Evolutionary conservation across 2,329 filamentous ascomycete species (phyloP), one percentile per base, ranked within the genome.

Genomic region (Alternaria sp.): DNA sequence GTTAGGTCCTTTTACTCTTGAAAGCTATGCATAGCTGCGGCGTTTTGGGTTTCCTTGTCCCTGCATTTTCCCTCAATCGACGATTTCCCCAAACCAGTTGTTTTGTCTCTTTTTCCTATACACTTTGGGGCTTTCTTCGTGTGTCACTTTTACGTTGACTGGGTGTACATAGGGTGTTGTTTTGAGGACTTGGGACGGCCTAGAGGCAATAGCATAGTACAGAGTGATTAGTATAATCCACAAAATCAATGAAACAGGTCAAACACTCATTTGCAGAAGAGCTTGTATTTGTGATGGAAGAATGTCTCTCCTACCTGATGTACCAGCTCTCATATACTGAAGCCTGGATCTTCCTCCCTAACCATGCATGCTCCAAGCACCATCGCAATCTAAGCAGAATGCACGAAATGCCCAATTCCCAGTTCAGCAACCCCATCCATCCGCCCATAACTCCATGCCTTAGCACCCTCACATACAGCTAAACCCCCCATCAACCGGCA

Each of bases 401-500:
- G 32, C 15, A n/a, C 8, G 8, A 40, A 17, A 17, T 10, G 8
- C 5, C 8, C 8, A 17, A 10, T 5, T n/a, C 4, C 32, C 8
- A 40, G 15, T 40, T 3, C 8, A 40, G 15, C 36, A 40, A 17
- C 0, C 36, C 36, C 36, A 1, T 17, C 15, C 9, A 13, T 30
- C 6, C 7, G n/a, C 9, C 7, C 17, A 12, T 10, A 15, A 8
- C 9, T 23, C 11, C 10, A 4, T 11, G n/a, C 8, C 21, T 4
- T 4, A 8, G 11, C 5, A 19, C 10, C 9, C 32, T 62, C 49
- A 75, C 68, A 73, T 68, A 59, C 63, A 69, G 23, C 60, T 68
- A 76, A 81, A 85, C 1, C 82, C 83, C 5, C 83, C 83, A 77
- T 85, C 83, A 17, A 84, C 81, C 2, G 81, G 75, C 52, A 84